A percentile compares a stretch with the other conserved stretches of the same genome.
Conservation (phyloP, 352 stramenopile species). For the Phytopythium vexans region DNA sequence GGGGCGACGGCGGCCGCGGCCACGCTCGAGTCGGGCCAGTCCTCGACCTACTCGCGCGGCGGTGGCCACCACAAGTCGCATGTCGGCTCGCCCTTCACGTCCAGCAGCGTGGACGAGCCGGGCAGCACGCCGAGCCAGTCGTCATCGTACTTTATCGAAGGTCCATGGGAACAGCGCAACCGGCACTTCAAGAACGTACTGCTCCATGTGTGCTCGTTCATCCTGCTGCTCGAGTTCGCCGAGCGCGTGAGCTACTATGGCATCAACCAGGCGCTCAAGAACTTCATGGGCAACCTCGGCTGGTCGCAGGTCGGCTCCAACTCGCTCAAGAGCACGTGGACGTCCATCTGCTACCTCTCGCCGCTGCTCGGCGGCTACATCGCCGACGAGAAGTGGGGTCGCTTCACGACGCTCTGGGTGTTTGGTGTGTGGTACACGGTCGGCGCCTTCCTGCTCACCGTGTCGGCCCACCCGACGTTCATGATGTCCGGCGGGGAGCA, state of each 20-base stretch:
- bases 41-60: slow-evolving; percentile 32
- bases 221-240: slow-evolving; percentile 84
- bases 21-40: slow-evolving; percentile 33
- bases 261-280: slow-evolving; percentile 87
- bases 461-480: slow-evolving; percentile 61
- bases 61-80: slow-evolving; percentile 41
- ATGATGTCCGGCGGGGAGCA: slow-evolving; percentile 38
- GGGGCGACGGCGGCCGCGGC: neutral
- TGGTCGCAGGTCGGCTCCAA: slow-evolving; percentile 83
- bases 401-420: slow-evolving; percentile 79
- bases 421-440: slow-evolving; percentile 81
- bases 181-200: slow-evolving; percentile 80
- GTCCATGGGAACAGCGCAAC: slow-evolving; percentile 75
- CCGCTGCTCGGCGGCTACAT: slow-evolving; percentile 82
- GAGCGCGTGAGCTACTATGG: slow-evolving; percentile 86
- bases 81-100: slow-evolving; percentile 30
- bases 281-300: slow-evolving; percentile 75
- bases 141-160: slow-evolving; percentile 74
- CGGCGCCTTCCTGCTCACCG: slow-evolving; percentile 61
- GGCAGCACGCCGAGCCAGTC: slow-evolving; percentile 42
- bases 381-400: slow-evolving; percentile 83
- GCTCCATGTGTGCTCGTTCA: slow-evolving; percentile 83
- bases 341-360: slow-evolving; percentile 83
- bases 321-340: slow-evolving; percentile 88
- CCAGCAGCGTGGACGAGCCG: slow-evolving; percentile 29